Base-by-base conservation (phyloP, 306 rosid genomes). In the Potentilla sterilis region DNA sequence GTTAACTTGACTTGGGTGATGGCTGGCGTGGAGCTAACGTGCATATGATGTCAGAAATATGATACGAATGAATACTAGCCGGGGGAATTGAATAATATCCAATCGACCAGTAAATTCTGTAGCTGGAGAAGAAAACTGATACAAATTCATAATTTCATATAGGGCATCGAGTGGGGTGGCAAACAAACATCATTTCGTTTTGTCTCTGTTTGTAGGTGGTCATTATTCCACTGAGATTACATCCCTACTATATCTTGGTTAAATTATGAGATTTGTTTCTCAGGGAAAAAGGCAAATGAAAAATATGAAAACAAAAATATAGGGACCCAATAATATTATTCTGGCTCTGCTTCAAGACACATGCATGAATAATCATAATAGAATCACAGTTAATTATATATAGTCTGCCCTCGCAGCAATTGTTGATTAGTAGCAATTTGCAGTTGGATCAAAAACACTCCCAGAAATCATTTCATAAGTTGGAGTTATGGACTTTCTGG, bases 171-270 rank as follows among this genome's bases (percentile, higher is more conserved):
- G 52, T 63, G 85, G 81, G 87, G 91, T 92, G 96, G 97, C 87
- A 72, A 92, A 90, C 96, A 89, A 42, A 77, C 86, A 92, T 92
- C 97, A 92, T 92, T 92, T 92, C 92, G 32, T 89, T 91, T 92
- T 92, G 96, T 89, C 97, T 85, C 84, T 84, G 78, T 79, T 88
- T 85, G 79, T 85, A 79, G 85, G 67, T 81, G 22, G 79, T 78
- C 89, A 90, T 90, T 80, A 88, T 86, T 75, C 58, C 88, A 42
- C 83, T 86, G 79, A 79, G 81, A 83, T 84, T 82, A 81, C 86
- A 77, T 57, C 65, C 64, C 35, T 42, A 9, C 35, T n/a, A 2
- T 67, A 38, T 65, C 69, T 18, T 65, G 11, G 24, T 38, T 65
- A 35, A 65, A 40, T 40, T 18, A 64, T 65, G 34, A 64, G 69